Conservation (phyloP, 169 alveolate genomes). For the Perkinsus olseni region DNA sequence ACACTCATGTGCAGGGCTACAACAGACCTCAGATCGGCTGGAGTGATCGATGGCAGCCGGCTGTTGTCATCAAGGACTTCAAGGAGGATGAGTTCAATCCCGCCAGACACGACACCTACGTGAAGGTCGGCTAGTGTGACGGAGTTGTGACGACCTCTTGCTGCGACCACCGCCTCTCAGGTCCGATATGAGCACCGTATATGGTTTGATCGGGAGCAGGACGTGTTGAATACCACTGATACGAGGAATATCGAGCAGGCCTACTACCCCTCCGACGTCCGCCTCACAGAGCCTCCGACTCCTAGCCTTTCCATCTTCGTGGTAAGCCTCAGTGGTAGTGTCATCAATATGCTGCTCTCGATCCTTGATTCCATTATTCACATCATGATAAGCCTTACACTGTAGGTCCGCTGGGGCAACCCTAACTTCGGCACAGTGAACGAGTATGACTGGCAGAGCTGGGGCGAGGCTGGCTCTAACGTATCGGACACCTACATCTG, state of each 20-base stretch:
- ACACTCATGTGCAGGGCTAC: background rate
- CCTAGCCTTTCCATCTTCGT: background rate
- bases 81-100: background rate
- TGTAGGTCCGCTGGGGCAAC: background rate
- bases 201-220: background rate
- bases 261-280: background rate
- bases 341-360: background rate
- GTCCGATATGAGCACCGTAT: background rate
- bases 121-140: background rate
- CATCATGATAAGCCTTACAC: no score
- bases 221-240: background rate
- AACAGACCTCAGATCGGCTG: background rate
- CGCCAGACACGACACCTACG: background rate
- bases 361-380: no score
- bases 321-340: background rate
- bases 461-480: constrained; percentile 1
- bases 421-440: background rate
- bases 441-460: background rate
- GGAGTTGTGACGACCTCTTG: background rate
- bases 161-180: no score
- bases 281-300: background rate
- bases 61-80: background rate
- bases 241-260: background rate
- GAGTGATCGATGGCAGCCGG: background rate
- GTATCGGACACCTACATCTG: background rate